phyloP scores from a whole-genome alignment of 75 land plant species.

The Chamaecyparis obtusa region DNA sequence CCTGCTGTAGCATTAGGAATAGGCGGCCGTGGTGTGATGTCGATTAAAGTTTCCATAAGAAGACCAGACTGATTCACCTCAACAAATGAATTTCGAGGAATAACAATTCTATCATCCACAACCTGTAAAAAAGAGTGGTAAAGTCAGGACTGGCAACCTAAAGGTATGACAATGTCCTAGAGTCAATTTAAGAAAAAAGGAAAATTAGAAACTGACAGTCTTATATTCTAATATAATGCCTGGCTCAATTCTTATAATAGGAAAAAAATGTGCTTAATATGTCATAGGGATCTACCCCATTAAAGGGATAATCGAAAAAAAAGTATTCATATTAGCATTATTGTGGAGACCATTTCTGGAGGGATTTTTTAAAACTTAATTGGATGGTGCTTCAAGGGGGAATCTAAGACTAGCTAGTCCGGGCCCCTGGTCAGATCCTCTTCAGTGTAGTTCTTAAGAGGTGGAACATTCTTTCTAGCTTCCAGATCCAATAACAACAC shows the following conservation, averaged over 20 bases:
- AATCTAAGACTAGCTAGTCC: too few relatives aligned
- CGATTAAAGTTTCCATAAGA: constrained; percentile 92
- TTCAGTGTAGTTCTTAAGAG: too few relatives aligned
- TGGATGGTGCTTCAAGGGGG: too few relatives aligned
- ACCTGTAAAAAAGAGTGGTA: constrained; percentile 35
- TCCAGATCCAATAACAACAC: too few relatives aligned
- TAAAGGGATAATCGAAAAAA: too few relatives aligned
- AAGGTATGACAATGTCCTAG: not conserved
- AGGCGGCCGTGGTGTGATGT: constrained; percentile 80
- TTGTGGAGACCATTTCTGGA: too few relatives aligned
- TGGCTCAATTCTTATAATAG: not conserved
- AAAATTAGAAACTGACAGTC: not conserved
- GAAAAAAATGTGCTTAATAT: not conserved
- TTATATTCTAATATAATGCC: not conserved
- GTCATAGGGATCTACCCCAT: not conserved
- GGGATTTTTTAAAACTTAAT: too few relatives aligned
- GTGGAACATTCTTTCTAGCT: too few relatives aligned
- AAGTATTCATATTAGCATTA: too few relatives aligned
- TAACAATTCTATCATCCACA: constrained; percentile 73
- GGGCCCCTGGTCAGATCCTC: too few relatives aligned
- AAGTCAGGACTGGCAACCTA: not conserved
- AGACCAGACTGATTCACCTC: constrained; percentile 99
- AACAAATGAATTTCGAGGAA: constrained; percentile 85
- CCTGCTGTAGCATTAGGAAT: constrained; percentile 72
- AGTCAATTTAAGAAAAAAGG: constrained; percentile 1